These are phyloP conservation scores for Camelina neglecta DNA, from an alignment of 345 rosid genomes.

Conservation along the genomic window DNA sequence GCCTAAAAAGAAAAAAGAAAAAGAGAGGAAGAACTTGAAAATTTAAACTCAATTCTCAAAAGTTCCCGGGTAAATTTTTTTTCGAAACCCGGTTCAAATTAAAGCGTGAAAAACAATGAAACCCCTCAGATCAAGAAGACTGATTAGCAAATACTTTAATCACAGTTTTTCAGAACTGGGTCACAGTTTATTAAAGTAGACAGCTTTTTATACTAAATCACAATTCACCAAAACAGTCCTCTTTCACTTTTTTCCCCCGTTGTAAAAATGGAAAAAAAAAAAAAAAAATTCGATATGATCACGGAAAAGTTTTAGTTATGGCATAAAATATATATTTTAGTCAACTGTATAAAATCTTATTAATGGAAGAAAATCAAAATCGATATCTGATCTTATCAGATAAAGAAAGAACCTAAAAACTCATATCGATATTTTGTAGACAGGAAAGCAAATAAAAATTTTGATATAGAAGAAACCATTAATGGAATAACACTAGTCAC, in stretches of 20 bases:
- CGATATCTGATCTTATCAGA: constrained; percentile 23
- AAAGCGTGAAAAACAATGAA: constrained; percentile 37
- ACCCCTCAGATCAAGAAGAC: constrained; percentile 23
- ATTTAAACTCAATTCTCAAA: background rate
- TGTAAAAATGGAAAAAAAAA: background rate
- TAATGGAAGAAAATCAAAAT: constrained; percentile 32
- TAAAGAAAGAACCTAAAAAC: constrained; percentile 7
- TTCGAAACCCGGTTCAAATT: constrained; percentile 25
- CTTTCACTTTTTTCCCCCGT: constrained; percentile 1
- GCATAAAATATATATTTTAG: too few species aligned
- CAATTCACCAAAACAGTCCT: constrained; percentile 29
- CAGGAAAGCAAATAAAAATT: constrained; percentile 9
- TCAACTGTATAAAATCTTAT: constrained; percentile 12
- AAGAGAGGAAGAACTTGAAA: constrained; percentile 10
- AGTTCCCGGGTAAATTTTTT: constrained; percentile 27
- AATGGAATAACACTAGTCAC: constrained; percentile 14
- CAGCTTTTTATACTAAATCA: constrained; percentile 2
- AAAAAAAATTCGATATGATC: background rate
- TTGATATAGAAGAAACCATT: constrained; percentile 16
- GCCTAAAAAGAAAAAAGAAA: background rate
- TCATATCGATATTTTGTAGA: constrained; percentile 9
- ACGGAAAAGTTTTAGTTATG: constrained; percentile 22
- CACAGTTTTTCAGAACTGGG: constrained; percentile 32
- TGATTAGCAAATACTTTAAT: background rate
- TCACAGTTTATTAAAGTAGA: constrained; percentile 32